These are phyloP conservation scores for Yarrowia porcina DNA, from an alignment of 805 yeast genomes.

Conservation along the genomic window DNA sequence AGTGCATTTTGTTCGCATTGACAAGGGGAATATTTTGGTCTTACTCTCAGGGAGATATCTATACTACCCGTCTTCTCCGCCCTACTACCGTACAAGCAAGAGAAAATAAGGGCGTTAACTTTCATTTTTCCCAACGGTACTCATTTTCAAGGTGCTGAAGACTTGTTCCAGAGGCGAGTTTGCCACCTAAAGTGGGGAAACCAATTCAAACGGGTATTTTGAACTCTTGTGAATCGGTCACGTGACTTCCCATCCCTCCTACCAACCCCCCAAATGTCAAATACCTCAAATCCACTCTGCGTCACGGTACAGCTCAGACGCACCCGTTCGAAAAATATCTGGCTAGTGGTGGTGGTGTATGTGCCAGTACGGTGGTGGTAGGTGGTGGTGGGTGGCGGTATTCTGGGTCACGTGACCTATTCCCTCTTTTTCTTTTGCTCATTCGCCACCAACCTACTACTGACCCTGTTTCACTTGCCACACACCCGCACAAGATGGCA, in stretches of 20 bases:
- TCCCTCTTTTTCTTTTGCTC: too few species aligned
- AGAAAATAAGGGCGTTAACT: conserved; percentile 6
- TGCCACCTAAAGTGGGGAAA: neutral
- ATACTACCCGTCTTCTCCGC: too few species aligned
- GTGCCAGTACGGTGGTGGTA: too few species aligned
- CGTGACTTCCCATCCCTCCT: neutral
- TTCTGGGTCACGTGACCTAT: too few species aligned
- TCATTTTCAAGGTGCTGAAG: neutral
- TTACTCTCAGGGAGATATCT: too few species aligned
- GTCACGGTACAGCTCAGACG: neutral
- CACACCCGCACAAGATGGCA: neutral
- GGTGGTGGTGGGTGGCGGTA: too few species aligned
- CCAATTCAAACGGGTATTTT: neutral
- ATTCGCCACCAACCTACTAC: too few species aligned
- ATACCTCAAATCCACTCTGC: neutral
- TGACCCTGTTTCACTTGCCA: neutral
- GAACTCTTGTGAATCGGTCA: neutral
- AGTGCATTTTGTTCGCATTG: too few species aligned
- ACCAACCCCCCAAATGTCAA: neutral
- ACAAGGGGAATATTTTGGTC: too few species aligned
- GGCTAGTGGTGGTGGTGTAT: neutral
- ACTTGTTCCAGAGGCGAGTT: neutral
- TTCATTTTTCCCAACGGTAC: conserved; percentile 14
- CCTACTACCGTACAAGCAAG: too few species aligned
- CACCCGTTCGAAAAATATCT: neutral